Evolutionary conservation across 352 stramenopile species (phyloP).

Genomic region (Globisporangium apiculatum): DNA sequence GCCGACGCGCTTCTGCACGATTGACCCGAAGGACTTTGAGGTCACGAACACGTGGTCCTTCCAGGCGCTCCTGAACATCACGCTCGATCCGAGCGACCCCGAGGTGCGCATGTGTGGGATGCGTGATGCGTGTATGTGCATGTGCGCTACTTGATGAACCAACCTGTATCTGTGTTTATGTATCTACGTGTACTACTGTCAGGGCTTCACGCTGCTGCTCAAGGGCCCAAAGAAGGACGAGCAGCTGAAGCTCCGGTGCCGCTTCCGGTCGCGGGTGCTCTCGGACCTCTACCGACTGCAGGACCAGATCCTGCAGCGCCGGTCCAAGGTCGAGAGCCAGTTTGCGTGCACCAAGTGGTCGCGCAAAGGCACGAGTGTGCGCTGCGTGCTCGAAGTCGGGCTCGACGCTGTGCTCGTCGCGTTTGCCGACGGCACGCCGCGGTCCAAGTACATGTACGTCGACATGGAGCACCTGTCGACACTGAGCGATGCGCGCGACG

Average conservation of each 20-base stretch:
- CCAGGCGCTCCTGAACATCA: slow-evolving; percentile 40
- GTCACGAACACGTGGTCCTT: slow-evolving; percentile 85
- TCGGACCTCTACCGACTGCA: slow-evolving; percentile 73
- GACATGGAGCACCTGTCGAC: slow-evolving; percentile 72
- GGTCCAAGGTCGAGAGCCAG: slow-evolving; percentile 22
- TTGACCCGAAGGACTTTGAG: slow-evolving; percentile 83
- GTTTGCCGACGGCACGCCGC: slow-evolving; percentile 27
- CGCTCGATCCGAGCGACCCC: slow-evolving; percentile 47
- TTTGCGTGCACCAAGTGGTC: slow-evolving; percentile 66
- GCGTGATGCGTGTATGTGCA: neutral
- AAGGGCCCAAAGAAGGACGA: slow-evolving; percentile 82
- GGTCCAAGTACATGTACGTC: slow-evolving; percentile 75
- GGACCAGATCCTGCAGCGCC: slow-evolving; percentile 36
- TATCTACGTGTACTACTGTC: neutral
- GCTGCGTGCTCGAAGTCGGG: slow-evolving; percentile 49
- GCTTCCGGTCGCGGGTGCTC: slow-evolving; percentile 67
- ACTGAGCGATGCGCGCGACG: slow-evolving; percentile 45
- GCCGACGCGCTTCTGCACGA: slow-evolving; percentile 77
- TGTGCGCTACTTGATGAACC: neutral
- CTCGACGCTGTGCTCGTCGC: slow-evolving; percentile 49
- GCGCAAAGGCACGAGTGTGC: slow-evolving; percentile 30
- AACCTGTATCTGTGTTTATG: neutral
- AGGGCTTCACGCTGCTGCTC: slow-evolving; percentile 52
- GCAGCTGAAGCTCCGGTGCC: slow-evolving; percentile 71
- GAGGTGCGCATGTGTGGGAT: slow-evolving; percentile 11